Evolutionary conservation across 75 land plant genomes (phyloP), one percentile per base, ranked within the genome.

Genomic region (Sequoiadendron giganteum): DNA sequence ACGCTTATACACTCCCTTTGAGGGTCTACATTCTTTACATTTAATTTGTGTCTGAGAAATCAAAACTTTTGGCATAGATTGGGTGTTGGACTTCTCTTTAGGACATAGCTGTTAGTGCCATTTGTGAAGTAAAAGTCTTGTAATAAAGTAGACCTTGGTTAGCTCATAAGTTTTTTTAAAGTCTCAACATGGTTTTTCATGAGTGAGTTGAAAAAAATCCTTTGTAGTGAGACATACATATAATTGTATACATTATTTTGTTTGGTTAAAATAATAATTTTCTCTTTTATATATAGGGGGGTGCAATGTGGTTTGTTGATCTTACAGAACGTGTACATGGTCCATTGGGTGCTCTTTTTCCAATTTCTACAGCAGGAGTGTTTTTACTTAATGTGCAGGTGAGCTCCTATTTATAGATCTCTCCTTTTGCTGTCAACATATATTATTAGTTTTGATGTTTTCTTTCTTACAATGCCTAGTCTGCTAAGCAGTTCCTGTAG

Each of bases 321-420:
- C 88, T 95, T 85, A 91, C 93, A 55, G 94, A 92, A 85, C 86
- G 3, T 47, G 89, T 93, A 5, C 88, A 92, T 88, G 96, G 95
- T 65, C 30, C 86, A 89, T 47, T 84, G 25, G 95, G 92, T 86
- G 86, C 87, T 43, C 54, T 89, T 70, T 90, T 95, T 78, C 93
- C 96, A 25, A 13, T 88, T 9, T 39, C 90, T 32, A 87, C 91
- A 52, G 91, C 93, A 77, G 86, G 90, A 30, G 39, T 95, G 87
- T 93, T 93, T 89, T 92, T 65, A 30, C 55, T 73, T 39, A 93
- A 91, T 89, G 91, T 95, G 86, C 93, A 95, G 95, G 96, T 95
- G 38, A 81, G 42, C 45, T 56, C 48, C 36, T 54, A 36, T 75
- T 65, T 86, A 5, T 45, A 43, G 39, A 34, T 73, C 21, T 86